Percentiles rank a stretch among this genome's conserved stretches.
These are phyloP conservation scores for Lophiostoma macrostomum DNA, from an alignment of 495 filamentous ascomycete species.

Conservation along the genomic window DNA sequence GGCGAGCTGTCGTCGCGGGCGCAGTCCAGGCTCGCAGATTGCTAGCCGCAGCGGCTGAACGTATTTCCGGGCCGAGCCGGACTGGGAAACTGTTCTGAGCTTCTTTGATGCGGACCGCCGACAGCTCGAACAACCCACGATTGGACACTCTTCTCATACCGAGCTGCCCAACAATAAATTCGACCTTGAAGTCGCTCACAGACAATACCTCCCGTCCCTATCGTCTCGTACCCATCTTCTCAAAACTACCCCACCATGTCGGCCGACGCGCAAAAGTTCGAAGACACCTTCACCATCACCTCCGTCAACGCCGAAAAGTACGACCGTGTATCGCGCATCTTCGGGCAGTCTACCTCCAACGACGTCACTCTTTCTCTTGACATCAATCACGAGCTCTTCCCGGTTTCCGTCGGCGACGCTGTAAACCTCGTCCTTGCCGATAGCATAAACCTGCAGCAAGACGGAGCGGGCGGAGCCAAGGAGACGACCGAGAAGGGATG, in stretches of 20 bases:
- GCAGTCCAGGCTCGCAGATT: no score
- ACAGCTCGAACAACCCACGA: no score
- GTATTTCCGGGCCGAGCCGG: no score
- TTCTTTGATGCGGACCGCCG: no score
- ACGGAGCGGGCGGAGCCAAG: conserved; percentile 78
- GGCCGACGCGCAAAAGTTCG: conserved; percentile 82
- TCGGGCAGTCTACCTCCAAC: conserved; percentile 64
- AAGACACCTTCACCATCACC: conserved; percentile 85
- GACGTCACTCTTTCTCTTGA: conserved; percentile 78
- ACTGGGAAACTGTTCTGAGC: no score
- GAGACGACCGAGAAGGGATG: conserved; percentile 76
- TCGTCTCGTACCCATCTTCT: no score
- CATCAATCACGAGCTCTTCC: conserved; percentile 91
- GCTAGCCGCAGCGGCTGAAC: no score
- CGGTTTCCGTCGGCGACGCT: conserved; percentile 65
- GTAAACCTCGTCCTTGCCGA: conserved; percentile 77
- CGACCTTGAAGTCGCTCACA: no score
- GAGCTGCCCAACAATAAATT: no score
- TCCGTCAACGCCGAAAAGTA: conserved; percentile 78
- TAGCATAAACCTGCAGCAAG: conserved; percentile 74
- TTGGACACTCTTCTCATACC: no score
- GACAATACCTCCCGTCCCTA: no score
- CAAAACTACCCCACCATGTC: conserved; percentile 11
- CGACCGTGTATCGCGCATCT: conserved; percentile 85
- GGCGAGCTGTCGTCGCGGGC: no score